Conservation (phyloP, 1,284 basidiomycete species). For the Neolentinus lepideus region DNA sequence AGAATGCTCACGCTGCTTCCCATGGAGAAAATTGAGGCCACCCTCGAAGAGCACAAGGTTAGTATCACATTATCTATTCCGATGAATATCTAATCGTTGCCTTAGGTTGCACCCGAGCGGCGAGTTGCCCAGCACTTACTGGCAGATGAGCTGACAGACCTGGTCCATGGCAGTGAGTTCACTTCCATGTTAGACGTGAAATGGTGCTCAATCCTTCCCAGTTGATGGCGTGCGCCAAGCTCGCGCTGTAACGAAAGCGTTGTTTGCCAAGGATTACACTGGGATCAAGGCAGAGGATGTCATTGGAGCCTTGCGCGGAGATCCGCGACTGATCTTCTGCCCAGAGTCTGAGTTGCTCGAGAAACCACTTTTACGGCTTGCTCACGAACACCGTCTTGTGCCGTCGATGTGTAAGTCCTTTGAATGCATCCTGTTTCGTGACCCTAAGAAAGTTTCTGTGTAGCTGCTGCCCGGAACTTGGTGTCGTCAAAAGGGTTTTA, state of each 20-base stretch:
- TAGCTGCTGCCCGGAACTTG: slow-evolving; percentile 50
- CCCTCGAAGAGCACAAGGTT: slow-evolving; percentile 58
- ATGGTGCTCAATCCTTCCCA: slow-evolving; percentile 14
- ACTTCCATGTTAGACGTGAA: not conserved
- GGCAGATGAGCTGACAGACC: slow-evolving; percentile 82
- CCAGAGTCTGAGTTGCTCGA: slow-evolving; percentile 35
- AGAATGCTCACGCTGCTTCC: slow-evolving; percentile 81
- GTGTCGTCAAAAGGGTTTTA: slow-evolving; percentile 44
- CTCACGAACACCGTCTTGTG: slow-evolving; percentile 41
- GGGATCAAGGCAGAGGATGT: slow-evolving; percentile 40
- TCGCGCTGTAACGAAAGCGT: slow-evolving; percentile 47
- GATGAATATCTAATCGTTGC: slow-evolving; percentile 3
- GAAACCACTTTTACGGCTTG: slow-evolving; percentile 49
- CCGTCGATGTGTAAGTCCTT: slow-evolving; percentile 45
- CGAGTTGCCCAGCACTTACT: slow-evolving; percentile 74
- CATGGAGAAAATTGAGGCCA: slow-evolving; percentile 44
- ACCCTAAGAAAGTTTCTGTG: not conserved
- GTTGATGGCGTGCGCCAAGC: slow-evolving; percentile 42
- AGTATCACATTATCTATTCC: slow-evolving; percentile 5
- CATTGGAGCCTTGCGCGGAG: slow-evolving; percentile 47
- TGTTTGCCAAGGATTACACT: slow-evolving; percentile 48
- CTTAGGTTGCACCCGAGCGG: slow-evolving; percentile 45
- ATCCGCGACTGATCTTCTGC: slow-evolving; percentile 48
- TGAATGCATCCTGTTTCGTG: slow-evolving; percentile 2
- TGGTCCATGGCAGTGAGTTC: slow-evolving; percentile 74